Conservation (phyloP, 2,329 filamentous ascomycete species). For the Pseudocercospora fijiensis region DNA sequence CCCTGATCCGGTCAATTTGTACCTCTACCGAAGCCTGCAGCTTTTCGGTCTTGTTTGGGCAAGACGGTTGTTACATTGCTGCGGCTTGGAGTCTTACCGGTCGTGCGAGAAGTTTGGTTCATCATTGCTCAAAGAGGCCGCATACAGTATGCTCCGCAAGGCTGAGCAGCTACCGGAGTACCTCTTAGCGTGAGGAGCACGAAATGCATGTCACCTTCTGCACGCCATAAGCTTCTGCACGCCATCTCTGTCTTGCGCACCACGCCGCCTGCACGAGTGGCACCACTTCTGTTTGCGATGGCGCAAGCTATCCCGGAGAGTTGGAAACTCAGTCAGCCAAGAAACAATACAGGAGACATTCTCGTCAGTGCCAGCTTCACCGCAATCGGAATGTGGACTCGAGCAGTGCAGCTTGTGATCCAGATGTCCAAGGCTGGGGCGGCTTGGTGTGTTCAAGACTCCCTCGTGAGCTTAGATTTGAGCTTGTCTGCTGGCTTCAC, state of each 20-base stretch:
- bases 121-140: background rate
- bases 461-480: background rate
- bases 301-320: background rate
- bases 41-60: background rate
- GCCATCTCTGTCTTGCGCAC: background rate
- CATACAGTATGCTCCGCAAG: constrained; percentile 1
- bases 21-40: background rate
- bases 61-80: background rate
- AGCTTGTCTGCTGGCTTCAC: background rate
- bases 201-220: background rate
- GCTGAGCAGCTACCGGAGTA: background rate
- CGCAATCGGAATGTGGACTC: background rate
- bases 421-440: background rate
- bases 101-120: background rate
- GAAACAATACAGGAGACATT: background rate
- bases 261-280: background rate
- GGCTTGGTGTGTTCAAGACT: background rate
- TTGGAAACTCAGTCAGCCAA: background rate
- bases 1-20: constrained; percentile 3
- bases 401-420: background rate
- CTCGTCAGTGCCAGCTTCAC: background rate
- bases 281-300: background rate
- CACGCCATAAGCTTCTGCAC: background rate
- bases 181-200: background rate
- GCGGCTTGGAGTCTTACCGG: background rate